Evolutionary conservation across 176 grass and related monocot species (phyloP), one percentile per base, ranked within the genome.

Genomic region (Triticum dicoccoides): DNA sequence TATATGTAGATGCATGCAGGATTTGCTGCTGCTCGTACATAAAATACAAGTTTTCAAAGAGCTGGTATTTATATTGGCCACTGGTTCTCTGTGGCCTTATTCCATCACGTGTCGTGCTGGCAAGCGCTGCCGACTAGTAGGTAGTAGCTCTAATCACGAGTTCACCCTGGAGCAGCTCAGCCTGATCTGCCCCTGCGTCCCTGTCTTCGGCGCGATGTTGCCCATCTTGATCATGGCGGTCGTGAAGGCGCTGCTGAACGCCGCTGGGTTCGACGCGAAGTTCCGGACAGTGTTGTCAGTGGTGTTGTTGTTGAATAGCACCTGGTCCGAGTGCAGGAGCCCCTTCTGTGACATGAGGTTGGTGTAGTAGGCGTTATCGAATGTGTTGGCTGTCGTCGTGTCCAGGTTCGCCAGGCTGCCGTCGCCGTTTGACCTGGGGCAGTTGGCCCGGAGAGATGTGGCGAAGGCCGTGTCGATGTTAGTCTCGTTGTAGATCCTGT

Each of bases 271-370:
- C 13, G 72, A 51, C 7, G 72, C 72, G 14, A 75, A 75, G 72
- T 51, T 75, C 13, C 72, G 25, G 6, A 75, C 72, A 0, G 42
- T 75, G 13, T 75, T 75, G 72, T 75, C 72, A 7, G 72, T 75
- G 24, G 3, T 51, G 24, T 8, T 42, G 24, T 51, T 51, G 42
- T 75, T 75, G 72, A 75, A 75, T 1, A 75, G 24, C 42, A 51
- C 41, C 13, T 75, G 86, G 62, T 91, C 90, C 32, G 90, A 88
- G 69, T 79, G 86, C 61, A 92, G 84, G 42, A 89, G 70, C n/a
- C 90, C 90, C 71, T 23, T 76, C 73, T 77, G 51, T 0, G 80
- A 71, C 78, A 92, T 33, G 61, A 92, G 83, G 37, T 92, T 79
- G 35, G 14, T 49, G 78, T 86, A 92, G 71, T 86, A 92, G 20